Conservation (phyloP, 2,329 filamentous ascomycete species). For the Exophiala calicioides region DNA sequence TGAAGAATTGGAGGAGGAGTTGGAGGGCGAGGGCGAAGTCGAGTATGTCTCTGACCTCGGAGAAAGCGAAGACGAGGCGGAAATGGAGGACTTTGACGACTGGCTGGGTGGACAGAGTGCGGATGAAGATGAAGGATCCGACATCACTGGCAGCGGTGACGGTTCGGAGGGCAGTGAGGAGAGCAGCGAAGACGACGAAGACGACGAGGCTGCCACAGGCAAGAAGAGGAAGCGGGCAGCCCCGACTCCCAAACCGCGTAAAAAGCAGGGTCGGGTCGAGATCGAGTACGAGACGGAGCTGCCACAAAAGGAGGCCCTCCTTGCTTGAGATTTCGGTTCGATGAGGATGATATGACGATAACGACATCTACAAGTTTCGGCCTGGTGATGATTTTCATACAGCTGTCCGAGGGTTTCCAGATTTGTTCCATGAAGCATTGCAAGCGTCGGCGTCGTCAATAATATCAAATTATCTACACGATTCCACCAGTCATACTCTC, state of each 20-base stretch:
- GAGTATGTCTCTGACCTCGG: constrained; percentile 94
- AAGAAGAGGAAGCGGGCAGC: constrained; percentile 59
- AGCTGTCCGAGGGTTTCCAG: too few species aligned
- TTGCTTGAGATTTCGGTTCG: constrained; percentile 36
- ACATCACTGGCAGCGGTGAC: constrained; percentile 61
- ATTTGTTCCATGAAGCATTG: background rate
- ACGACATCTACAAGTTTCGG: background rate
- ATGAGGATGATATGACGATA: background rate
- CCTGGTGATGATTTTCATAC: background rate
- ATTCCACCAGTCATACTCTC: too few species aligned
- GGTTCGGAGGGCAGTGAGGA: constrained; percentile 59
- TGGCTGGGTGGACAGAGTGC: constrained; percentile 77
- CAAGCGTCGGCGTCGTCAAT: too few species aligned
- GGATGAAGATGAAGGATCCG: constrained; percentile 56
- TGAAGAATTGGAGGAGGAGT: constrained; percentile 61
- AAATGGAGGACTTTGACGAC: constrained; percentile 93
- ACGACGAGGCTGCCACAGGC: constrained; percentile 51
- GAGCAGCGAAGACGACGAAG: constrained; percentile 52
- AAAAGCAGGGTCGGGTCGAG: constrained; percentile 67
- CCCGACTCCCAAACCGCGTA: constrained; percentile 56
- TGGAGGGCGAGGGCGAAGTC: constrained; percentile 70
- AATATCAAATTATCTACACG: too few species aligned
- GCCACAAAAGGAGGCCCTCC: constrained; percentile 54
- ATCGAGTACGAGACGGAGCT: constrained; percentile 78
- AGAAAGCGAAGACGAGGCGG: constrained; percentile 68